Base-by-base conservation (phyloP, 169 alveolate genomes). In the Cyclospora cayetanensis region DNA sequence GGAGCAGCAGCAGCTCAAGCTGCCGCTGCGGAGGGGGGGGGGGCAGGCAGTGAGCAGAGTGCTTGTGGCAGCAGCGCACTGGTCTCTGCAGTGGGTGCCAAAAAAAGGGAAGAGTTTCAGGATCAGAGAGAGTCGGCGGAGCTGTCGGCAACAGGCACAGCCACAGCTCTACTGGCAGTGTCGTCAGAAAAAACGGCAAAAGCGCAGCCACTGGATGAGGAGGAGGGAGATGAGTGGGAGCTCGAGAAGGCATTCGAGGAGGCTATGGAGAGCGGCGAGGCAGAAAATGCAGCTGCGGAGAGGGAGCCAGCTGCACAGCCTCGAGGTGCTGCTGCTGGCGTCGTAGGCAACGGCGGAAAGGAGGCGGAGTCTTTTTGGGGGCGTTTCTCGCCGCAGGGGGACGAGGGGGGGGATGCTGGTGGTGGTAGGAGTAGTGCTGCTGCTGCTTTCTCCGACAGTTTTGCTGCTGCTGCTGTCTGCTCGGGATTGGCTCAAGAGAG, bases 251-350 rank as follows among this genome's bases (percentile, higher is more conserved):
- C 86, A 1, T 34, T 76, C 9, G 86, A 76, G 43, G 86, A 76
- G 20, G 86, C 86, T 43, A 27, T 76, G 25, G 66, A 76, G 18
- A 43, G 86, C 43, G 86, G 41, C 29, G 86, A 41, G 1, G 86
- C 86, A 39, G 86, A n/a, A n/a, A n/a, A 76, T 43, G 86, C 86
- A 22, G 85, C 85, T n/a, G 86, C 66, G 12, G 86, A 3, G 12
- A 66, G 41, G 5, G 86, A 63, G 9, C 46, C 68, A n/a, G 86
- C 39, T 27, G 37, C 86, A n/a, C n/a, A n/a, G n/a, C n/a, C n/a
- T n/a, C n/a, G n/a, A n/a, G n/a, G n/a, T n/a, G n/a, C n/a, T 25
- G 86, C 39, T 41, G 31, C 83, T n/a, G 35, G 27, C 34, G 65
- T 39, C n/a, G 65, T 27, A n/a, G 60, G 60, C n/a, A n/a, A 25